Percentiles rank a stretch among this genome's conserved stretches.
These are phyloP conservation scores for Suhomyces terraborum DNA, from an alignment of 1,139 yeast genomes.

Conservation along the genomic window DNA sequence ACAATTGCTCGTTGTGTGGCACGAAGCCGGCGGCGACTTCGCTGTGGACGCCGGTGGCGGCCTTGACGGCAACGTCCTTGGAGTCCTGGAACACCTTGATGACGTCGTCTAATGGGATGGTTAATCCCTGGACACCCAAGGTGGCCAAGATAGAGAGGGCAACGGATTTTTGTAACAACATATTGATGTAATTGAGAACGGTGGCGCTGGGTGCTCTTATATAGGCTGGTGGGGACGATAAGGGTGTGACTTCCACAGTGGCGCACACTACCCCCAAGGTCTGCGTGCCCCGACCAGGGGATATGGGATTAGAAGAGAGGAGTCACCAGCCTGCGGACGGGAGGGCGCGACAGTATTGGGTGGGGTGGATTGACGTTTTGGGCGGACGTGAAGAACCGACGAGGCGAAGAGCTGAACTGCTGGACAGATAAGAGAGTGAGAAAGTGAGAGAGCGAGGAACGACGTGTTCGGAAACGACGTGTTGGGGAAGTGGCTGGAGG, in stretches of 20 bases:
- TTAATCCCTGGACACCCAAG: conserved; percentile 63
- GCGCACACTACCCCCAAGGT: conserved; percentile 9
- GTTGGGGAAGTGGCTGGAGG: no score
- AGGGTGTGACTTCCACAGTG: conserved; percentile 13
- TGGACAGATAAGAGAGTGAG: no score
- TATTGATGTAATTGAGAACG: conserved; percentile 15
- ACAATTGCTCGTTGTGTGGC: not conserved
- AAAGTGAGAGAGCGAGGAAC: no score
- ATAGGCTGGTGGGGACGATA: conserved; percentile 11
- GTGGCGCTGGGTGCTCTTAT: conserved; percentile 7
- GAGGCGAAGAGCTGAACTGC: no score
- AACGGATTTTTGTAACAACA: conserved; percentile 52
- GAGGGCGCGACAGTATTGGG: not conserved
- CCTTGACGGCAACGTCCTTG: conserved; percentile 18
- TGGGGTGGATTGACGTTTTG: no score
- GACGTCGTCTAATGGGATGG: conserved; percentile 57
- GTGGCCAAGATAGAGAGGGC: conserved; percentile 58
- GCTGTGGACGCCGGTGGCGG: conserved; percentile 17
- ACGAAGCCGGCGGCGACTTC: conserved; percentile 5
- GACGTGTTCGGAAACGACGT: no score
- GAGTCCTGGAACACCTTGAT: conserved; percentile 39
- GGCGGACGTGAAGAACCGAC: not conserved
- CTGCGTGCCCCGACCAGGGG: conserved; percentile 3
- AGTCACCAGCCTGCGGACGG: no score
- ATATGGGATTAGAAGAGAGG: not conserved